Evolutionary conservation across 768 basidiomycete genomes (phyloP).

Genomic region (Boletus rubropictus): DNA sequence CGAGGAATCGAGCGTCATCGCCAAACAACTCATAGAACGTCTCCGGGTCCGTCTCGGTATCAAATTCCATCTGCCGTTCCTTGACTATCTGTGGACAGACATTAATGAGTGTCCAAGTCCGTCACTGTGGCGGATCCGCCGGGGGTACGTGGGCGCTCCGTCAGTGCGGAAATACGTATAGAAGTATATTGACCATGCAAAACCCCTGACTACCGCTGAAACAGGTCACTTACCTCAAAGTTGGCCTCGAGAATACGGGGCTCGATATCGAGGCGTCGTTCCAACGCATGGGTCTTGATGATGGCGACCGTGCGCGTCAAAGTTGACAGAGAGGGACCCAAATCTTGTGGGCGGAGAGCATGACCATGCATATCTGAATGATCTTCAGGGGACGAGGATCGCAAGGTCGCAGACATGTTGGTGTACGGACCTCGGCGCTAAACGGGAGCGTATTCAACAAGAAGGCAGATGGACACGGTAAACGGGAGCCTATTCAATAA

Average conservation of each 20-base stretch:
- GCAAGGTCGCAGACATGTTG: slow-evolving; percentile 19
- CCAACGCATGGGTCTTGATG: slow-evolving; percentile 74
- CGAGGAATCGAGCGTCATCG: slow-evolving; percentile 64
- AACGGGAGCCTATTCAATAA: slow-evolving; percentile 10
- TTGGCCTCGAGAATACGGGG: slow-evolving; percentile 70
- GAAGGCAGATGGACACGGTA: slow-evolving; percentile 17
- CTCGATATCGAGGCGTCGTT: slow-evolving; percentile 75
- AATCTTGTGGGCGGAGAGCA: slow-evolving; percentile 2
- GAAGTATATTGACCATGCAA: neutral
- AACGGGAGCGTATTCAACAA: neutral
- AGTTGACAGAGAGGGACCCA: slow-evolving; percentile 6
- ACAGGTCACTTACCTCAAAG: slow-evolving; percentile 58
- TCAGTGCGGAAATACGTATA: slow-evolving; percentile 1
- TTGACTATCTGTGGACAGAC: slow-evolving; percentile 60
- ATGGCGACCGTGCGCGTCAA: slow-evolving; percentile 71
- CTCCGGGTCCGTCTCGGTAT: slow-evolving; percentile 76
- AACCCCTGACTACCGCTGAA: slow-evolving; percentile 5
- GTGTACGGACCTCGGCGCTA: slow-evolving; percentile 7
- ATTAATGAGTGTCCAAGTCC: slow-evolving; percentile 10
- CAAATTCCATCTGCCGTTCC: slow-evolving; percentile 86
- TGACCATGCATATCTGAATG: slow-evolving; percentile 12
- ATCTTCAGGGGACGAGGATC: slow-evolving; percentile 12
- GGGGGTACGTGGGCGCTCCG: slow-evolving; percentile 4
- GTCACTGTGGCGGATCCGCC: slow-evolving; percentile 14
- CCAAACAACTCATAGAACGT: slow-evolving; percentile 76